Percentiles rank a stretch among this genome's conserved stretches.
These are phyloP conservation scores for Fibroporia radiculosa DNA, from an alignment of 768 basidiomycete genomes.

Conservation along the genomic window DNA sequence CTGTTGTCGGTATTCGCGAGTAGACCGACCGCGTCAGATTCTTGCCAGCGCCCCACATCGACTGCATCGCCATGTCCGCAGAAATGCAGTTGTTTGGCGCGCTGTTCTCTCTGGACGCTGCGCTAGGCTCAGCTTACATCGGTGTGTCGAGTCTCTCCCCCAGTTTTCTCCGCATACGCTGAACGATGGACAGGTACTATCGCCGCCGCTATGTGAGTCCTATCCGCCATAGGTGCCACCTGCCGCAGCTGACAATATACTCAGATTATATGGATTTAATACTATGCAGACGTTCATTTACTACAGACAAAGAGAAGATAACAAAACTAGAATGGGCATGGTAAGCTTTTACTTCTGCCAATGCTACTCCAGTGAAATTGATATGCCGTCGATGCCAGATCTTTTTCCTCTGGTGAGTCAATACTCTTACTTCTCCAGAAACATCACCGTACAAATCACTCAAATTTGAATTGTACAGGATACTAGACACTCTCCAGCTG, in stretches of 20 bases:
- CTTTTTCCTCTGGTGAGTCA: not conserved
- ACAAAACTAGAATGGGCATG: not conserved
- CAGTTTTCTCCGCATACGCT: not conserved
- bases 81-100: not conserved
- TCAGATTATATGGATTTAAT: not conserved
- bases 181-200: not conserved
- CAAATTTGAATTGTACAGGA: constrained; percentile 7
- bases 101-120: constrained; percentile 10
- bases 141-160: constrained; percentile 1
- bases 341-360: not conserved
- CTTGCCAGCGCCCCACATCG: not conserved
- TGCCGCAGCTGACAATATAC: not conserved
- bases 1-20: not conserved
- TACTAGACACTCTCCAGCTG: constrained; percentile 14
- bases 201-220: not conserved
- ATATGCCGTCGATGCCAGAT: not conserved
- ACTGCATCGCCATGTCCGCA: not conserved
- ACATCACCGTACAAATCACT: not conserved
- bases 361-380: not conserved
- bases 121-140: constrained; percentile 13
- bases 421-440: not conserved
- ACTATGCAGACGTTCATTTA: not conserved
- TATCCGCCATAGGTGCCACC: not conserved
- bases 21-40: not conserved
- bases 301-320: not conserved